These are phyloP conservation scores for Petunia axillaris DNA, from an alignment of 257 asterid species.

Conservation along the genomic window DNA sequence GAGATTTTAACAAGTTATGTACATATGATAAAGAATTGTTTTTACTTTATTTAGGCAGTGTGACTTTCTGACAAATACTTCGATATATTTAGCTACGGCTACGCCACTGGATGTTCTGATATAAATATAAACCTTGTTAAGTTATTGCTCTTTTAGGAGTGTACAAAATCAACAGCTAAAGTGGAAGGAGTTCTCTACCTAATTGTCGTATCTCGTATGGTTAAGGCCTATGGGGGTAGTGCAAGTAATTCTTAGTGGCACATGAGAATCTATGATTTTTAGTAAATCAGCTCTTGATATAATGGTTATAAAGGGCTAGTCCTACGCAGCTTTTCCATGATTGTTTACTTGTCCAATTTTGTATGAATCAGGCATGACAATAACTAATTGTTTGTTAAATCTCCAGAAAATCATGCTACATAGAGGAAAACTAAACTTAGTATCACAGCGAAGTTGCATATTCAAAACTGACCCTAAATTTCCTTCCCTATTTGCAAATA, in stretches of 20 bases:
- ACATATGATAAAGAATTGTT: too few species aligned
- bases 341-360: slow-evolving; percentile 1
- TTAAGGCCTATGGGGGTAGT: neutral
- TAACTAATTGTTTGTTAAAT: slow-evolving; percentile 6
- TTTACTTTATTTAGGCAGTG: too few species aligned
- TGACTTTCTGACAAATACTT: too few species aligned
- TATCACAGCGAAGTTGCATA: slow-evolving; percentile 18
- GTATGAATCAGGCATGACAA: neutral
- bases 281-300: slow-evolving; percentile 10
- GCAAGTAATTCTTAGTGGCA: neutral
- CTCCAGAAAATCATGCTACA: slow-evolving; percentile 3
- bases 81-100: too few species aligned
- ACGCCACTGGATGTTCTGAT: too few species aligned
- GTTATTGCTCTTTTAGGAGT: slow-evolving; percentile 4
- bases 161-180: slow-evolving; percentile 1
- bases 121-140: neutral
- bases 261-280: neutral
- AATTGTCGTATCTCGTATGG: neutral
- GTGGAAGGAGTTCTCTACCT: neutral
- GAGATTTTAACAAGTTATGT: too few species aligned
- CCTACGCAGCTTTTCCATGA: neutral
- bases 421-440: slow-evolving; percentile 8
- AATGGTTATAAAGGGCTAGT: slow-evolving; percentile 1
- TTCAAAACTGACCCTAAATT: neutral
- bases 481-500: neutral